phyloP scores from a whole-genome alignment of 1,139 yeast species.

The Kodamaea anthophila region DNA sequence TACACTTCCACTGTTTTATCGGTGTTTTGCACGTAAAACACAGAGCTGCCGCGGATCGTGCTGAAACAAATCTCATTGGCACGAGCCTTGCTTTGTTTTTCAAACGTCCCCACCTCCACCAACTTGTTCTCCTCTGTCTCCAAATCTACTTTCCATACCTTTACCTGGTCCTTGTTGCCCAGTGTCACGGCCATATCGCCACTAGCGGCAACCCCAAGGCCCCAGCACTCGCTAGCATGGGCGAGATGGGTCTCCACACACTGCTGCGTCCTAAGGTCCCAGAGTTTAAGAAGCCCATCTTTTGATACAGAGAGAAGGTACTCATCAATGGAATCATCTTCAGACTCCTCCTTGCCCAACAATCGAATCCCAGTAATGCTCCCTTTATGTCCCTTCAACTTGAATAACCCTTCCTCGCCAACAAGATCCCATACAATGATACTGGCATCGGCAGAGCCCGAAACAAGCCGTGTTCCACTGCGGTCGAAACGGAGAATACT shows the following conservation, averaged over 20 bases:
- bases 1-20: slow-evolving; percentile 81
- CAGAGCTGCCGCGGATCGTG: slow-evolving; percentile 29
- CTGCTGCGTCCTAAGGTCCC: slow-evolving; percentile 89
- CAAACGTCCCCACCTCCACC: slow-evolving; percentile 57
- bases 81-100: slow-evolving; percentile 75
- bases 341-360: slow-evolving; percentile 31
- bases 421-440: slow-evolving; percentile 94
- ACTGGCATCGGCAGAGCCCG: slow-evolving; percentile 81
- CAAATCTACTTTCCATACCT: slow-evolving; percentile 71
- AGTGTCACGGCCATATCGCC: slow-evolving; percentile 54
- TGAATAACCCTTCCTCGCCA: slow-evolving; percentile 82
- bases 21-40: slow-evolving; percentile 67
- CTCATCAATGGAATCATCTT: slow-evolving; percentile 52
- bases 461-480: slow-evolving; percentile 77
- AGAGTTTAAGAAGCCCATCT: slow-evolving; percentile 84
- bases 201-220: slow-evolving; percentile 45
- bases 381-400: slow-evolving; percentile 84
- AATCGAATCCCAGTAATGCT: slow-evolving; percentile 70
- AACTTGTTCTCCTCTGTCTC: slow-evolving; percentile 49
- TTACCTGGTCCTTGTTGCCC: slow-evolving; percentile 77
- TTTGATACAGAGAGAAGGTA: slow-evolving; percentile 74
- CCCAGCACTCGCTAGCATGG: slow-evolving; percentile 91
- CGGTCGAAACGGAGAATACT: slow-evolving; percentile 63
- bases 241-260: slow-evolving; percentile 94
- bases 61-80: slow-evolving; percentile 59